phyloP scores from a whole-genome alignment of 164 flowering plant species.

The Cinnamomum chago region DNA sequence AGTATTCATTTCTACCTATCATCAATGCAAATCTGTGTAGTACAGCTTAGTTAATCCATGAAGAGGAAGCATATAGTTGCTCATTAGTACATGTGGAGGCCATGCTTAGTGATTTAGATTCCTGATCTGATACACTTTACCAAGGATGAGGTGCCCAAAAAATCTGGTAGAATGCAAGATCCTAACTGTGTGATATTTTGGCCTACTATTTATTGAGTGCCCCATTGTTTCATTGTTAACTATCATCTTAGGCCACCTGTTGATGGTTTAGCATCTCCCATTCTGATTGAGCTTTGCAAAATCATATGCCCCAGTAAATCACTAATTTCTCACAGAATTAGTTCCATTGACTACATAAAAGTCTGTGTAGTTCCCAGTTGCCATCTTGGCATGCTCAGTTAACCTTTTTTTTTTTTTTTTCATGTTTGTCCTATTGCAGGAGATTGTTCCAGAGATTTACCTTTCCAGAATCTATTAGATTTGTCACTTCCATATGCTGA shows the following conservation, averaged over 20 bases:
- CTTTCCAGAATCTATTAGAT: slow-evolving; percentile 56
- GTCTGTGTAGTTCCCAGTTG: not conserved
- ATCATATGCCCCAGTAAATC: not conserved
- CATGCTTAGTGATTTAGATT: not conserved
- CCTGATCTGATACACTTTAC: not conserved
- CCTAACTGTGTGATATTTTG: not conserved
- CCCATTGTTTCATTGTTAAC: too few relatives aligned
- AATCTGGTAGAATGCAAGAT: not conserved
- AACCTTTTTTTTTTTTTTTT: not conserved
- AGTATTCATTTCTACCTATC: not conserved
- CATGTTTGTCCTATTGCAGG: slow-evolving; percentile 31
- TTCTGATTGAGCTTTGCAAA: not conserved
- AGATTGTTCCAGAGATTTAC: slow-evolving; percentile 58
- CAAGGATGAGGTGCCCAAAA: not conserved
- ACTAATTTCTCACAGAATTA: not conserved
- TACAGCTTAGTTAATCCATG: not conserved
- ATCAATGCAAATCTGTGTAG: not conserved
- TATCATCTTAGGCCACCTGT: too few relatives aligned
- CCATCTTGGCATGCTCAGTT: not conserved
- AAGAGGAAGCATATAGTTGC: not conserved
- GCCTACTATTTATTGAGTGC: too few relatives aligned
- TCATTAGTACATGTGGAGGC: not conserved
- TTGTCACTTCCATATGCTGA: slow-evolving; percentile 89
- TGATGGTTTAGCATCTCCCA: too few relatives aligned
- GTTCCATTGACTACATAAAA: not conserved